Percentiles rank a stretch among this genome's conserved stretches.
phyloP scores from a whole-genome alignment of 2,329 filamentous ascomycete species.

The Diatrype stigma region DNA sequence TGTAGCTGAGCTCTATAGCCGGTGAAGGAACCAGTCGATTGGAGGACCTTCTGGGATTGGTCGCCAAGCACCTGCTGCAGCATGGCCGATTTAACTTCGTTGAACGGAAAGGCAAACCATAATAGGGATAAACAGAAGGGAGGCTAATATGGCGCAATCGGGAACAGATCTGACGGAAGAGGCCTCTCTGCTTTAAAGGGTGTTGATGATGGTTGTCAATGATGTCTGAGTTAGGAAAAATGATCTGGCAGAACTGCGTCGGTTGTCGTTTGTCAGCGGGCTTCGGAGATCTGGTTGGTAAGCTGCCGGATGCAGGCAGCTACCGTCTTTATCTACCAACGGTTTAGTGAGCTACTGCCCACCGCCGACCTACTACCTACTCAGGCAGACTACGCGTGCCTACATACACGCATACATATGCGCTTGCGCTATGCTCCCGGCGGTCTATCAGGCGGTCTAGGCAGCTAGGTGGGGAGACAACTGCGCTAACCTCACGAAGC shows the following conservation, averaged over 20 bases:
- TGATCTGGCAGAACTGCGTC: too few relatives aligned
- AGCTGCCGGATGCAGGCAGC: too few relatives aligned
- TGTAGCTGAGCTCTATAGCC: conserved; percentile 47
- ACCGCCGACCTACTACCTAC: too few relatives aligned
- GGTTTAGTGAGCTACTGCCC: too few relatives aligned
- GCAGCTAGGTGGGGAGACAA: too few relatives aligned
- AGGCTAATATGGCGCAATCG: conserved; percentile 23
- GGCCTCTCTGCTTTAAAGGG: neutral
- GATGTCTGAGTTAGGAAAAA: too few relatives aligned
- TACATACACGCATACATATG: too few relatives aligned
- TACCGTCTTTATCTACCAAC: too few relatives aligned
- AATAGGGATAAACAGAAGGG: conserved; percentile 15
- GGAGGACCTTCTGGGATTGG: conserved; percentile 43
- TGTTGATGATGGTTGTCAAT: neutral
- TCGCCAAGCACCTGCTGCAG: conserved; percentile 23
- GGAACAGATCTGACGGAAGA: conserved; percentile 15
- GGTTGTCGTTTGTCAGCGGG: neutral
- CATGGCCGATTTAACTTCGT: conserved; percentile 30
- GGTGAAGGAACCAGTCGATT: conserved; percentile 57
- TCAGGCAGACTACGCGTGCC: too few relatives aligned
- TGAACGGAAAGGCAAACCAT: conserved; percentile 21
- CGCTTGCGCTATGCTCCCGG: too few relatives aligned
- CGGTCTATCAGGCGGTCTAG: too few relatives aligned
- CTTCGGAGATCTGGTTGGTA: neutral
- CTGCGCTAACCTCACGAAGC: too few relatives aligned